These are phyloP conservation scores for Pelargonium fulgidum DNA, from an alignment of 441 rosid species.

Conservation along the genomic window DNA sequence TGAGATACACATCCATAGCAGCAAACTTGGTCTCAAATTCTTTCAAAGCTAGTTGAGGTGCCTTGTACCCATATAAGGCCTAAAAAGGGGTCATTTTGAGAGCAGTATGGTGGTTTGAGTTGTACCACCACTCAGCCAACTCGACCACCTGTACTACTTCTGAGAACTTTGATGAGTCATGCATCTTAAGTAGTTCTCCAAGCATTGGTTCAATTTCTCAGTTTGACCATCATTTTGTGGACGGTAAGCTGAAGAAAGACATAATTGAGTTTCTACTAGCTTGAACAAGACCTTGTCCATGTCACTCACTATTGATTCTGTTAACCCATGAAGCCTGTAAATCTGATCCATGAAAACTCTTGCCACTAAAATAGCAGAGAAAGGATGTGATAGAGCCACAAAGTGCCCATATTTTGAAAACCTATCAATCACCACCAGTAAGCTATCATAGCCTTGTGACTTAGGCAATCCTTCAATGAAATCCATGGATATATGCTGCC, in stretches of 20 bases:
- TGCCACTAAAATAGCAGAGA: background rate
- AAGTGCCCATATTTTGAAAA: constrained; percentile 7
- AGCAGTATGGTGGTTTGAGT: background rate
- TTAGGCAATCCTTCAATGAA: constrained; percentile 2
- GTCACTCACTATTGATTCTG: background rate
- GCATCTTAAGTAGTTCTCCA: constrained; percentile 1
- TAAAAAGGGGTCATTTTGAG: background rate
- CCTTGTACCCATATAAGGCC: background rate
- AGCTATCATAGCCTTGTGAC: background rate
- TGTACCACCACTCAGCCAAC: background rate
- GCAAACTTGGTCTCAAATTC: no score
- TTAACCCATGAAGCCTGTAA: constrained; percentile 1
- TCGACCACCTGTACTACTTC: background rate
- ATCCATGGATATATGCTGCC: constrained; percentile 10
- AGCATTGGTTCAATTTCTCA: background rate
- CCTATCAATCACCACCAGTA: constrained; percentile 18
- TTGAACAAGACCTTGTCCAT: background rate
- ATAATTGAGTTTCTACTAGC: background rate
- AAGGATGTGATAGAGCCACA: background rate
- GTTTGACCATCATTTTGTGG: background rate
- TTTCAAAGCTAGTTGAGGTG: no score
- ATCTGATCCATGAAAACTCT: background rate
- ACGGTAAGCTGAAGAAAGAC: background rate
- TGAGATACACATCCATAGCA: no score
- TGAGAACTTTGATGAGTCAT: background rate